Evolutionary conservation across 139 green algal genomes (phyloP), one percentile per base, ranked within the genome.

Genomic region (Gonium pectorale): DNA sequence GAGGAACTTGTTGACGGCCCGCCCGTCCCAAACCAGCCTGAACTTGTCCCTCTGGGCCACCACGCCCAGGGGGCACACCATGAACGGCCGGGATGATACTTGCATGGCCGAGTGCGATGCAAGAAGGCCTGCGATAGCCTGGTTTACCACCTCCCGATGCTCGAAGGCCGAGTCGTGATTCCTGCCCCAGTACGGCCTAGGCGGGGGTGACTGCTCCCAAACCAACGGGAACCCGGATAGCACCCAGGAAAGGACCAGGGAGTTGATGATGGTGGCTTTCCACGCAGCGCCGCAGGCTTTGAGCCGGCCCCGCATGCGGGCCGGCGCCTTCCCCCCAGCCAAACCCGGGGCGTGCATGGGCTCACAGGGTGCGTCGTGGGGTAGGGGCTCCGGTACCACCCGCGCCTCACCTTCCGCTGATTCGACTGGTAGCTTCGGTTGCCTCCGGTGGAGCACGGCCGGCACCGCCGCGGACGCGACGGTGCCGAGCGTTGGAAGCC

Each of bases 111-210:
- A 38, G 27, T 33, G 2, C 15, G 56, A 44, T 3, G 38, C 40
- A 3, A 81, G 13, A 6, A 81, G 69, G 44, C 43, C 31, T 26
- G 69, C 44, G 2, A 79, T 19, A 5, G 69, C 46, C n/a, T 79
- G 27, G 31, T 62, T n/a, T 3, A 44, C n/a, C 13, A 79, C 63
- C 13, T 3, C 29, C 7, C 29, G 27, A 19, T 79, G 44, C n/a
- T 63, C 13, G n/a, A 64, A 3, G 9, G 69, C 69, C 11, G 69
- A 79, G 15, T 29, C 44, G 69, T 79, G 69, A n/a, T 79, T 79
- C 9, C n/a, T 43, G 9, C 41, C 69, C 13, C 29, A 79, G 69
- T 46, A 64, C 5, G 69, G 69, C 0, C 19, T 8, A 5, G 46
- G 69, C 5, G 69, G 69, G 2, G 2, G 27, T 4, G 44, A 44